Evolutionary conservation across 805 yeast genomes (phyloP), one percentile per base, ranked within the genome.

Genomic region (Candida palmyrensis): DNA sequence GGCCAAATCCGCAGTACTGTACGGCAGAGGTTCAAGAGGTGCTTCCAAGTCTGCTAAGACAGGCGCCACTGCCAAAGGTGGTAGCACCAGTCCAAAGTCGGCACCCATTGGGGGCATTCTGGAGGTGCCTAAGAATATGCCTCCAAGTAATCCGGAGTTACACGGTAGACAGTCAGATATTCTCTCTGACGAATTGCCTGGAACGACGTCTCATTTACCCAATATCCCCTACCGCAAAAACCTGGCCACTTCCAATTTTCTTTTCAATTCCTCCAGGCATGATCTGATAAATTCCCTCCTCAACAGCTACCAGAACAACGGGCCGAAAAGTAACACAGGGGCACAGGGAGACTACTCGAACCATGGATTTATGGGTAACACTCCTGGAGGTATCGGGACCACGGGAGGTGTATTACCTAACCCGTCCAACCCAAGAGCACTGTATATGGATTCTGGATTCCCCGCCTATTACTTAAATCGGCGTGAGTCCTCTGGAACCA

Each of bases 281-380:
- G 62, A 57, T 29, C 55, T 51, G 52, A 40, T 57, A 14, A 44
- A 51, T 18, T 36, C 57, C 25, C 37, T 57, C 7, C 34, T 56
- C 25, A 54, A 47, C 32, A 52, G 33, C 30, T 54, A 44, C 33
- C 52, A 18, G 34, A 13, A 28, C 13, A 13, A 22, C 10, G 9
- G 6, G 20, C 16, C 25, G 11, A 20, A 20, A 6, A 29, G 25
- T 13, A 12, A 6, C 3, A 20, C 25, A 21, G 13, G 25, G 9
- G 15, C 16, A 6, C 20, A 26, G 12, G 13, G 12, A 14, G 32
- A 20, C 5, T 18, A 29, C 10, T 5, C 18, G 11, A 15, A 5
- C 17, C 14, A 12, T 14, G 29, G 17, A 5, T n/a, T n/a, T n/a
- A n/a, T n/a, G n/a, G n/a, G n/a, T n/a, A n/a, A n/a, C n/a, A n/a